Conservation (phyloP, 2,329 filamentous ascomycete genomes). For the Rutstroemia sp. region DNA sequence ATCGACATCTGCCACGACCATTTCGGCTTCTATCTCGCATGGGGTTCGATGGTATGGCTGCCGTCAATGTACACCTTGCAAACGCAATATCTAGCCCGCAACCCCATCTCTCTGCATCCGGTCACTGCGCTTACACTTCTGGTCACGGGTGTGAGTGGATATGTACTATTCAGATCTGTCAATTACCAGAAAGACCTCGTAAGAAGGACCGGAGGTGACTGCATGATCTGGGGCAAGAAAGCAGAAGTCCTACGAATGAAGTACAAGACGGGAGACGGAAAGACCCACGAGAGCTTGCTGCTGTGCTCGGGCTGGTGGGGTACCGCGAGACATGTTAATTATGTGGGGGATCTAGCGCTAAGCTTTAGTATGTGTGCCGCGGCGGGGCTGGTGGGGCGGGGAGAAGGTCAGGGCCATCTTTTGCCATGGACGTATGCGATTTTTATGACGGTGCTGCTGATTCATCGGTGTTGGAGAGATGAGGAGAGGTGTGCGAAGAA, state of each 20-base stretch:
- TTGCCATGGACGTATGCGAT: conserved; percentile 40
- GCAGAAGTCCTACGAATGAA: conserved; percentile 33
- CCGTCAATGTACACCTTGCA: conserved; percentile 41
- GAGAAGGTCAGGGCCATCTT: conserved; percentile 29
- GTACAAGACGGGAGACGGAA: conserved; percentile 37
- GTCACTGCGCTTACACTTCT: conserved; percentile 26
- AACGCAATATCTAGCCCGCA: conserved; percentile 38
- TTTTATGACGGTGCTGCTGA: conserved; percentile 37
- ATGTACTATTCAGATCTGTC: conserved; percentile 37
- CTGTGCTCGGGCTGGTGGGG: conserved; percentile 38
- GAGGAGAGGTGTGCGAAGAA: conserved; percentile 38
- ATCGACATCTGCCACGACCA: conserved; percentile 38
- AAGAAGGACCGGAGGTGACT: conserved; percentile 34
- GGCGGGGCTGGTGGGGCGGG: no score
- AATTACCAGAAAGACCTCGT: conserved; percentile 39
- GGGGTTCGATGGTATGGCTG: conserved; percentile 39
- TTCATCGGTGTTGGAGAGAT: conserved; percentile 39
- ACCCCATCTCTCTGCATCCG: conserved; percentile 32
- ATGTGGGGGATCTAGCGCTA: conserved; percentile 34
- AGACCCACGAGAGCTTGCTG: conserved; percentile 33
- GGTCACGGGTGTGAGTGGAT: conserved; percentile 32
- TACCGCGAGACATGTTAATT: conserved; percentile 35
- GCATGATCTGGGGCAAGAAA: conserved; percentile 36
- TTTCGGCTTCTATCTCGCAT: conserved; percentile 35
- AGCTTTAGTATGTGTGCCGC: conserved; percentile 37